These are phyloP conservation scores for Hyaloscypha bicolor DNA, from an alignment of 495 filamentous ascomycete species.

Conservation along the genomic window DNA sequence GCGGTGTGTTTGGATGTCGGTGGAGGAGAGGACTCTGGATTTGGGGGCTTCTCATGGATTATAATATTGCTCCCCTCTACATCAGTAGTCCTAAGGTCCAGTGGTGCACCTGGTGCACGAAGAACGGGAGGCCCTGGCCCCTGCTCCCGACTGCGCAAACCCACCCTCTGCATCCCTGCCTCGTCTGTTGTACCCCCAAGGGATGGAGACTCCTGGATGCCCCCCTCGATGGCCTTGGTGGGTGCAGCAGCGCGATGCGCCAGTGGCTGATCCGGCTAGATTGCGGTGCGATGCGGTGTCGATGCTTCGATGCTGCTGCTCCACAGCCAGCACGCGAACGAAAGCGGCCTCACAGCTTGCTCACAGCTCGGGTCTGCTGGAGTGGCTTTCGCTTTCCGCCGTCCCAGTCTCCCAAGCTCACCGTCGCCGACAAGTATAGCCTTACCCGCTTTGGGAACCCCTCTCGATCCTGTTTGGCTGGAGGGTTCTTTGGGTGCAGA, in stretches of 20 bases:
- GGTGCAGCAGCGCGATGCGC: neutral
- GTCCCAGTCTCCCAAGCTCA: neutral
- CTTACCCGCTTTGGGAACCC: no score
- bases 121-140: no score
- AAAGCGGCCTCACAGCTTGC: neutral
- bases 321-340: neutral
- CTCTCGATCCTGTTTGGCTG: no score
- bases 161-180: no score
- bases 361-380: neutral
- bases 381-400: neutral
- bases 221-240: neutral
- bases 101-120: no score
- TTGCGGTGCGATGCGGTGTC: neutral
- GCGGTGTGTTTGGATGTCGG: constrained; percentile 8
- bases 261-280: neutral
- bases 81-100: neutral
- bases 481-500: no score
- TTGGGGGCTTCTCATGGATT: constrained; percentile 15
- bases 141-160: no score
- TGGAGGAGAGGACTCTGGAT: constrained; percentile 1
- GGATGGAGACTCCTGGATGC: no score
- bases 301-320: neutral
- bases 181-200: no score
- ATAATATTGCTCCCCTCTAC: constrained; percentile 13
- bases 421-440: no score